Percentiles rank a stretch among this genome's conserved stretches.
Evolutionary conservation across 225 moss, liverwort and hornwort species (phyloP).

Genomic region (Takakia lepidozioides): DNA sequence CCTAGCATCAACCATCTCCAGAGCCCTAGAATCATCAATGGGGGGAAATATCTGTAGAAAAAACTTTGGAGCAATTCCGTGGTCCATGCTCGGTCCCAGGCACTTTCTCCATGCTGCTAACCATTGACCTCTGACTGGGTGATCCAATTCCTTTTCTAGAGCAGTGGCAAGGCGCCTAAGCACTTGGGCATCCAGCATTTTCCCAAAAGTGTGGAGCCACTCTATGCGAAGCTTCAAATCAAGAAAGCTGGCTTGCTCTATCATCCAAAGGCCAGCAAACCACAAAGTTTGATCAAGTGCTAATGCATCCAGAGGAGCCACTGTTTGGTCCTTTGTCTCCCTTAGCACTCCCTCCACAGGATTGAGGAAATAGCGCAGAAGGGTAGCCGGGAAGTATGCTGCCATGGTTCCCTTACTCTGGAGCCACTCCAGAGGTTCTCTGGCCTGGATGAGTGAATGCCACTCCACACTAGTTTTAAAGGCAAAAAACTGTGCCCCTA

Average conservation of each 20-base stretch:
- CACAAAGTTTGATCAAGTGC: conserved; percentile 38
- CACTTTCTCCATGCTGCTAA: conserved; percentile 34
- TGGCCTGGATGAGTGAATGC: conserved; percentile 16
- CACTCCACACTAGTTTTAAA: conserved; percentile 32
- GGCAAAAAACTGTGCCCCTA: conserved; percentile 44
- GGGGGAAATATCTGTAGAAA: conserved; percentile 4
- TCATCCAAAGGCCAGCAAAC: conserved; percentile 77
- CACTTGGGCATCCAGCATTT: conserved; percentile 21
- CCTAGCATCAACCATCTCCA: conserved; percentile 9
- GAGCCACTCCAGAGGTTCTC: conserved; percentile 23
- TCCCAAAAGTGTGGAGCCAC: conserved; percentile 38
- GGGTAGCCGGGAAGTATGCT: conserved; percentile 30
- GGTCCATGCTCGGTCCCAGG: conserved; percentile 11
- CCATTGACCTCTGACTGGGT: conserved; percentile 49
- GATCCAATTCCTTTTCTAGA: conserved; percentile 46
- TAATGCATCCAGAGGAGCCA: conserved; percentile 9
- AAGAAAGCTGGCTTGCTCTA: conserved; percentile 60
- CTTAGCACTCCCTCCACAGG: conserved; percentile 13
- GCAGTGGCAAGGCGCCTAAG: conserved; percentile 37
- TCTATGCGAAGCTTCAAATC: conserved; percentile 62
- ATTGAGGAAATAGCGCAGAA: conserved; percentile 37
- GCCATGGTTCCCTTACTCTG: conserved; percentile 16
- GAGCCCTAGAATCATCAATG: conserved; percentile 9
- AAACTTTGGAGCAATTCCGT: conserved; percentile 9
- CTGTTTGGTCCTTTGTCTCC: conserved; percentile 1